phyloP scores from a whole-genome alignment of 441 rosid genomes.

The Corymbia citriodora region DNA sequence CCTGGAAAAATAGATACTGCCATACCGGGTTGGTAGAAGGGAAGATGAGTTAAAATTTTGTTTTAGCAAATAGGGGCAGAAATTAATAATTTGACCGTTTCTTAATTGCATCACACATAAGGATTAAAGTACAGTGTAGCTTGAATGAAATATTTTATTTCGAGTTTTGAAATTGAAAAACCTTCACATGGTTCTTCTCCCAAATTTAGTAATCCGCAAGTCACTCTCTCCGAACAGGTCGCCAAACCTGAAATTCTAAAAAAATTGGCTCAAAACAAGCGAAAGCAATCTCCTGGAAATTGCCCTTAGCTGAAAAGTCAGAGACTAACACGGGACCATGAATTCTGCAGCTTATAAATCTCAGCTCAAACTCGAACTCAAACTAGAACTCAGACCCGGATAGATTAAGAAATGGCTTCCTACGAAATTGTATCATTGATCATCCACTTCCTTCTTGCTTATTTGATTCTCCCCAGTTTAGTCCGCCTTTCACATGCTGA shows the following conservation, averaged over 20 bases:
- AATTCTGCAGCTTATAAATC: background rate
- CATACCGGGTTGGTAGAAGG: background rate
- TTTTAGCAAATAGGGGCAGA: background rate
- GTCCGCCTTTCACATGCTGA: slow-evolving; percentile 12
- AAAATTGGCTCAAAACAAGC: background rate
- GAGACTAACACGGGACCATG: background rate
- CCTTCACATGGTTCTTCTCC: background rate
- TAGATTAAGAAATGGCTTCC: background rate
- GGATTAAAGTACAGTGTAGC: background rate
- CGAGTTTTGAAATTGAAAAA: background rate
- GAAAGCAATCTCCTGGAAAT: background rate
- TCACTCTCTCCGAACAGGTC: background rate
- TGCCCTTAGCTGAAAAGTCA: background rate
- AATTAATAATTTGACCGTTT: background rate
- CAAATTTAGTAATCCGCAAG: background rate
- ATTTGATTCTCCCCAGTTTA: background rate
- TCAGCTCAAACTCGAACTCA: background rate
- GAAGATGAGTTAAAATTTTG: background rate
- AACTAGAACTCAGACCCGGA: background rate
- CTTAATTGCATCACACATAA: background rate
- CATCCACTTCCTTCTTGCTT: background rate
- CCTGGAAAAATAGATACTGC: background rate
- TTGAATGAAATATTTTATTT: background rate
- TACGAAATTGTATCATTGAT: background rate
- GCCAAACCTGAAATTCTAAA: background rate